These are phyloP conservation scores for Umbelopsis sp. DNA, from an alignment of 371 early-diverging fungal genomes.

Conservation along the genomic window DNA sequence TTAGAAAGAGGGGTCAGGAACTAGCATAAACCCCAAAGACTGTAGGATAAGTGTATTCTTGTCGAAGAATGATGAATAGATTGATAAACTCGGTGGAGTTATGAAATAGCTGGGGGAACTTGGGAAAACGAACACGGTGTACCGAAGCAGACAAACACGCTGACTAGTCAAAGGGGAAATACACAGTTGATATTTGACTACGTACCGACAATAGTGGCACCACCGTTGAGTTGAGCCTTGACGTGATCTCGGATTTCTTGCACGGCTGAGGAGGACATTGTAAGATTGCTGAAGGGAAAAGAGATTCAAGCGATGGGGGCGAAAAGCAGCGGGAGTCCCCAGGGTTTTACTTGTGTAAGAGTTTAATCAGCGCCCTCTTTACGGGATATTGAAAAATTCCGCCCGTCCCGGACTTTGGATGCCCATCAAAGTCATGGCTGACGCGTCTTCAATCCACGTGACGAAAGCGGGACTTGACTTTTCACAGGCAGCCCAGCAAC, in stretches of 20 bases:
- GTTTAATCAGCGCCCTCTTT: neutral
- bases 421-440: too few species aligned
- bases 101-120: neutral
- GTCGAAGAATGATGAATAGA: too few species aligned
- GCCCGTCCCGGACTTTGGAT: conserved; percentile 1
- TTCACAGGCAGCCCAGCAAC: neutral
- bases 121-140: neutral
- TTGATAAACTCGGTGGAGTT: too few species aligned
- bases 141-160: neutral
- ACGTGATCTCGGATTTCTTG: conserved; percentile 47
- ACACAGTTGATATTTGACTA: neutral
- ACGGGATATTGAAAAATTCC: conserved; percentile 8
- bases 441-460: neutral
- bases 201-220: conserved; percentile 60
- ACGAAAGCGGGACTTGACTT: neutral
- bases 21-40: too few species aligned
- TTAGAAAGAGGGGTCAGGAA: too few species aligned
- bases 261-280: conserved; percentile 27
- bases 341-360: conserved; percentile 1
- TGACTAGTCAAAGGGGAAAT: neutral
- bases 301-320: neutral
- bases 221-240: conserved; percentile 37
- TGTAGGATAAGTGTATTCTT: too few species aligned
- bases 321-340: conserved; percentile 12
- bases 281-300: neutral